Evolutionary conservation across 1,284 basidiomycete species (phyloP).

Genomic region (Lignosus rhinocerotis): DNA sequence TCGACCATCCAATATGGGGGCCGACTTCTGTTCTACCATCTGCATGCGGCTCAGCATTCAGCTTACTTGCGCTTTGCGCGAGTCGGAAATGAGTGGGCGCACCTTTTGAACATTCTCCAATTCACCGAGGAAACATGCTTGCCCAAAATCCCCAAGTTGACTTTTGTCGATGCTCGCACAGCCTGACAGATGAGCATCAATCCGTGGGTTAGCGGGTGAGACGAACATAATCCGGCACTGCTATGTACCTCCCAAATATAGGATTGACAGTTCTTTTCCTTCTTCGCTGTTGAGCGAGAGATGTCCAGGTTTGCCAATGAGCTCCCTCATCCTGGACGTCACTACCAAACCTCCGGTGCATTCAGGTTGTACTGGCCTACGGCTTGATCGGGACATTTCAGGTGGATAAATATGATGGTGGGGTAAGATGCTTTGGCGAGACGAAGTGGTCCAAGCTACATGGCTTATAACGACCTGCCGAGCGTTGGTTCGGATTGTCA

Average conservation of each 20-base stretch:
- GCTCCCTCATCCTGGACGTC: slow-evolving; percentile 38
- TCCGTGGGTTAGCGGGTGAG: slow-evolving; percentile 6
- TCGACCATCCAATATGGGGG: too few species aligned
- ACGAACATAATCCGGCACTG: background rate
- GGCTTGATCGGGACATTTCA: background rate
- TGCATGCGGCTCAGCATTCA: slow-evolving; percentile 18
- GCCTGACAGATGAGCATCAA: background rate
- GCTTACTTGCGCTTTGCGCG: background rate
- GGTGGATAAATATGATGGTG: background rate
- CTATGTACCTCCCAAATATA: slow-evolving; percentile 33
- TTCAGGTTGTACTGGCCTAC: too few species aligned
- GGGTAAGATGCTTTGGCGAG: background rate
- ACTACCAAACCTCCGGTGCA: slow-evolving; percentile 36
- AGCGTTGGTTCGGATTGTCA: too few species aligned
- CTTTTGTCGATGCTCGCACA: too few species aligned
- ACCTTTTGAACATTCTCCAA: slow-evolving; percentile 35
- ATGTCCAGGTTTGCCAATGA: slow-evolving; percentile 41
- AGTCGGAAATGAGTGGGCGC: background rate
- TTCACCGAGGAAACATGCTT: slow-evolving; percentile 39
- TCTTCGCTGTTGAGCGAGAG: too few species aligned
- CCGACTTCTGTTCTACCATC: slow-evolving; percentile 42
- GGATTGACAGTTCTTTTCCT: too few species aligned
- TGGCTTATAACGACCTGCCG: too few species aligned
- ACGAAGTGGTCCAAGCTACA: background rate
- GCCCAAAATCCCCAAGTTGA: too few species aligned